These are phyloP conservation scores for Dalechampia spathulata DNA, from an alignment of 441 rosid genomes.

Conservation along the genomic window DNA sequence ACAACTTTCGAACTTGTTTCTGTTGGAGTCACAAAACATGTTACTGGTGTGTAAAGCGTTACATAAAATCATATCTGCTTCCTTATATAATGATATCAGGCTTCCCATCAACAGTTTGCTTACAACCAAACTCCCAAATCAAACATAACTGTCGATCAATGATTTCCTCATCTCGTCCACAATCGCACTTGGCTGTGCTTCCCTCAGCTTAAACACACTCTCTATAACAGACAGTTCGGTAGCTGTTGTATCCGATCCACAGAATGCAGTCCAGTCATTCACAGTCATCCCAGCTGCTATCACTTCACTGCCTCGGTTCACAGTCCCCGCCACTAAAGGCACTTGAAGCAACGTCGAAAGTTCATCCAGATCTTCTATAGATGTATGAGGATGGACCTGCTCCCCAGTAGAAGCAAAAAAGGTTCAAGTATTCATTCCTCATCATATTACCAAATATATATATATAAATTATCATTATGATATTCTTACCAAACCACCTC, in stretches of 20 bases:
- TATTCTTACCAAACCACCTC: conserved; percentile 85
- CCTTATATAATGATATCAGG: too few species aligned
- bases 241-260: conserved; percentile 90
- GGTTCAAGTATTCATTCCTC: too few species aligned
- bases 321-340: conserved; percentile 85
- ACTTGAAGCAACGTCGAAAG: conserved; percentile 91
- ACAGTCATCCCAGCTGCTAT: conserved; percentile 76
- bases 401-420: too few species aligned
- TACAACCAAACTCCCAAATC: too few species aligned
- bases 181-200: conserved; percentile 73
- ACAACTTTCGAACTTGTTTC: too few species aligned
- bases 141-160: conserved; percentile 70
- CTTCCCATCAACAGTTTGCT: conserved; percentile 18
- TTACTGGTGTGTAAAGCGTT: too few species aligned
- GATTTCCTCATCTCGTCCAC: conserved; percentile 93
- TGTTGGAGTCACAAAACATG: too few species aligned
- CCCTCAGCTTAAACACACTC: conserved; percentile 86
- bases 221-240: conserved; percentile 83
- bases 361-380: conserved; percentile 82
- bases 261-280: conserved; percentile 87
- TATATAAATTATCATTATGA: too few species aligned
- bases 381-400: conserved; percentile 89
- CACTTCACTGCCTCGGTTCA: conserved; percentile 90
- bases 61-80: too few species aligned
- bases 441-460: too few species aligned